Conservation (phyloP, 495 filamentous ascomycete species). For the Annulohypoxylon stygium region DNA sequence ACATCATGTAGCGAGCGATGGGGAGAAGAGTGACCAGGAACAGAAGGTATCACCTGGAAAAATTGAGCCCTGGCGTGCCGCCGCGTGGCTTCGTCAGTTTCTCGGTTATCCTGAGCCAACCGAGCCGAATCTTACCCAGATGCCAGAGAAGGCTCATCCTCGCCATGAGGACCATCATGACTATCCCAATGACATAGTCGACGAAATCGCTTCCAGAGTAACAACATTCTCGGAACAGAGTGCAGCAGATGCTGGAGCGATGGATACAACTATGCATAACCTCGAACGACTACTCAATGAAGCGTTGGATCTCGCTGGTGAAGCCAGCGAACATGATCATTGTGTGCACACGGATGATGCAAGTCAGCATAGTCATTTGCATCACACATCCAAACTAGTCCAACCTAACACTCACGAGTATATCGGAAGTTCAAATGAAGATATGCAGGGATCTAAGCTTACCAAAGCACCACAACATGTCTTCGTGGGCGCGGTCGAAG, state of each 20-base stretch:
- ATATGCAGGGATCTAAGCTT: slow-evolving; percentile 43
- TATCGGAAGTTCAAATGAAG: slow-evolving; percentile 29
- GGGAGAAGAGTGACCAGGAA: neutral
- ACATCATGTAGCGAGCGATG: neutral
- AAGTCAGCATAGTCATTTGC: neutral
- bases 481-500: slow-evolving; percentile 8
- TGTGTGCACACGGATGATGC: slow-evolving; percentile 31
- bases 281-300: slow-evolving; percentile 63
- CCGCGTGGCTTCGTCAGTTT: slow-evolving; percentile 47
- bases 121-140: slow-evolving; percentile 42
- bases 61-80: slow-evolving; percentile 34
- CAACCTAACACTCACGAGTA: neutral
- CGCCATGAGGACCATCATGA: slow-evolving; percentile 40
- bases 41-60: slow-evolving; percentile 16
- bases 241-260: slow-evolving; percentile 28
- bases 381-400: neutral
- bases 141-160: slow-evolving; percentile 46
- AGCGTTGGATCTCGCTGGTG: slow-evolving; percentile 59
- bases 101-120: slow-evolving; percentile 41
- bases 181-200: slow-evolving; percentile 41
- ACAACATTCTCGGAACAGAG: slow-evolving; percentile 44
- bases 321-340: slow-evolving; percentile 48
- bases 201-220: slow-evolving; percentile 35
- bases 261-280: slow-evolving; percentile 55
- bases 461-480: slow-evolving; percentile 29